Percentiles rank a stretch among this genome's conserved stretches.
Conservation (phyloP, 164 flowering plant genomes). For the Magnolia kwangsiensis region DNA sequence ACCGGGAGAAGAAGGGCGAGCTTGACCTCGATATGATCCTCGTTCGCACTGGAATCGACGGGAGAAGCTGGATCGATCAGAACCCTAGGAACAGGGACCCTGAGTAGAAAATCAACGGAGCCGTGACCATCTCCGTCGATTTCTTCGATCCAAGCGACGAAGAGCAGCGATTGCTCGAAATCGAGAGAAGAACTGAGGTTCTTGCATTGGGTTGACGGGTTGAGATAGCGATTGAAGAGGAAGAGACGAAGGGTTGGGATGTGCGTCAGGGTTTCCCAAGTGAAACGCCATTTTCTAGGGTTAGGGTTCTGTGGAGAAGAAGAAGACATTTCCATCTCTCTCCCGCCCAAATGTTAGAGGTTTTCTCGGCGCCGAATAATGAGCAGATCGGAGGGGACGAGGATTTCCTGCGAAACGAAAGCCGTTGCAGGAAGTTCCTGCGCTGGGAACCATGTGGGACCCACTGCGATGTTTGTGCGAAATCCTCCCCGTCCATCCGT, state of each 20-base stretch:
- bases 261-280: conserved; percentile 89
- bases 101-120: conserved; percentile 26
- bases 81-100: conserved; percentile 71
- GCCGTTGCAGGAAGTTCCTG: too few relatives aligned
- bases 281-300: conserved; percentile 81
- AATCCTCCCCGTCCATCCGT: too few relatives aligned
- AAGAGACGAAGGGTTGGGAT: conserved; percentile 57
- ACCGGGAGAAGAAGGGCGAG: conserved; percentile 72
- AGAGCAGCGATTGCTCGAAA: conserved; percentile 34
- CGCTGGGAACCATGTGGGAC: too few relatives aligned
- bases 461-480: too few relatives aligned
- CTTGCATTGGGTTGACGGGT: conserved; percentile 42
- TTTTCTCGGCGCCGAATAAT: too few relatives aligned
- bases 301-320: conserved; percentile 8
- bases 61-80: conserved; percentile 64
- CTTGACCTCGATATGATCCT: conserved; percentile 82
- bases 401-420: too few relatives aligned
- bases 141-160: conserved; percentile 40
- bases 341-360: neutral
- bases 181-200: conserved; percentile 32
- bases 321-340: neutral
- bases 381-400: too few relatives aligned
- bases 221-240: conserved; percentile 49
- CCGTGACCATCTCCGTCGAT: neutral
- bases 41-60: conserved; percentile 39